These are phyloP conservation scores for Mucor piriformis DNA, from an alignment of 371 early-diverging fungal species.

Conservation along the genomic window DNA sequence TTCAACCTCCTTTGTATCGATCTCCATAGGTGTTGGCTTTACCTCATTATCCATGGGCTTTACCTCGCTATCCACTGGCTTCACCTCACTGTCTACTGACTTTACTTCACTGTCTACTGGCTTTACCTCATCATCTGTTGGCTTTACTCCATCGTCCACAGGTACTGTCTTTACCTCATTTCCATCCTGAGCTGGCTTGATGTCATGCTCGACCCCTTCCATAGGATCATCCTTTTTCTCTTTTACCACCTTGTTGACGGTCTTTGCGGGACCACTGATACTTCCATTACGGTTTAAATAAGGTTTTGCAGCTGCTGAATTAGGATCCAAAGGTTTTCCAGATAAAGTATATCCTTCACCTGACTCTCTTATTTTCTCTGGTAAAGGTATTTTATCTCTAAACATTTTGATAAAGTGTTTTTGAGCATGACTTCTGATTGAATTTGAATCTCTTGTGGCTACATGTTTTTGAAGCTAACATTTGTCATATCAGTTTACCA, in stretches of 20 bases:
- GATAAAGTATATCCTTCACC: conserved; percentile 90
- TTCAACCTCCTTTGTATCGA: conserved; percentile 1
- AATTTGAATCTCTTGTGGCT: conserved; percentile 78
- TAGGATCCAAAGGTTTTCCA: conserved; percentile 84
- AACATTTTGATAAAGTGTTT: conserved; percentile 89
- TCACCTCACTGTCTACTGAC: too few species aligned
- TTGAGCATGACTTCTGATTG: conserved; percentile 89
- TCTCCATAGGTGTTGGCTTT: neutral
- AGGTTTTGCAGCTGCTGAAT: conserved; percentile 83
- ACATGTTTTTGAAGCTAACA: conserved; percentile 71
- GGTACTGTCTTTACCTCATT: neutral
- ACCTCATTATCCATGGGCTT: neutral
- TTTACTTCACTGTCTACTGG: too few species aligned
- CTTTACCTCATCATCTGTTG: too few species aligned
- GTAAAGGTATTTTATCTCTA: conserved; percentile 79
- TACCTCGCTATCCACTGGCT: neutral
- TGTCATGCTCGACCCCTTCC: conserved; percentile 1
- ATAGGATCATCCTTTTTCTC: conserved; percentile 6
- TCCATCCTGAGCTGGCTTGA: neutral
- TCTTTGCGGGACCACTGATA: neutral
- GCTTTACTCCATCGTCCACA: too few species aligned
- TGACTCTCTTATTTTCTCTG: conserved; percentile 74
- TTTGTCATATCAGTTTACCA: too few species aligned
- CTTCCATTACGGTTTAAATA: conserved; percentile 55
- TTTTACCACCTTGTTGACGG: neutral